A percentile compares a stretch with the other conserved stretches of the same genome.
phyloP scores from a whole-genome alignment of 2,329 filamentous ascomycete species.

The Huntiella decipiens region DNA sequence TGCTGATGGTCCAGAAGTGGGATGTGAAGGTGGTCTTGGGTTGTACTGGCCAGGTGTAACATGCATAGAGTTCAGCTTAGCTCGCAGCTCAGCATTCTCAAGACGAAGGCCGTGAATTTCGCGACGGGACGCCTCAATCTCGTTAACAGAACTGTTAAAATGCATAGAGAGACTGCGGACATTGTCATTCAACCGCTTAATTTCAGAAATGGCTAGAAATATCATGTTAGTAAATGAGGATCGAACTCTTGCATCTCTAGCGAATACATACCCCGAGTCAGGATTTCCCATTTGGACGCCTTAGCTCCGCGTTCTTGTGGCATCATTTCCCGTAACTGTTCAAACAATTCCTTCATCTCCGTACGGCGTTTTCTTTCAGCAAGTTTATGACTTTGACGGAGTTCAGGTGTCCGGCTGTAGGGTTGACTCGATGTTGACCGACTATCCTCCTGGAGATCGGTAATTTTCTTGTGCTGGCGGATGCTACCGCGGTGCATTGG shows the following conservation, averaged over 20 bases:
- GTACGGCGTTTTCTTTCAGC: conserved; percentile 68
- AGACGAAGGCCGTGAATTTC: conserved; percentile 28
- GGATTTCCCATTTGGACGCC: conserved; percentile 75
- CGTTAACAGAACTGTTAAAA: conserved; percentile 22
- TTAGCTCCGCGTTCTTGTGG: conserved; percentile 68
- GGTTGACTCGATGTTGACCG: conserved; percentile 40
- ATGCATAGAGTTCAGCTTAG: conserved; percentile 14
- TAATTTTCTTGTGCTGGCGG: conserved; percentile 48
- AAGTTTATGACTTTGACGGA: conserved; percentile 68
- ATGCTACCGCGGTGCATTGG: conserved; percentile 55
- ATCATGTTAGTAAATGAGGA: conserved; percentile 3
- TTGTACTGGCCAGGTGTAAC: conserved; percentile 9
- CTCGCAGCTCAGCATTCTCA: conserved; percentile 29
- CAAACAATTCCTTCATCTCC: conserved; percentile 78
- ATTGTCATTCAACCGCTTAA: conserved; percentile 33
- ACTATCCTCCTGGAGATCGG: conserved; percentile 40
- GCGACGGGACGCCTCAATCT: conserved; percentile 29
- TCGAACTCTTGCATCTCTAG: background rate
- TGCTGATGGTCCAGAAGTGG: conserved; percentile 15
- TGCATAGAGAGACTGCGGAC: conserved; percentile 29
- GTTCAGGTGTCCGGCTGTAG: conserved; percentile 65
- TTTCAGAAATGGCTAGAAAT: conserved; percentile 38
- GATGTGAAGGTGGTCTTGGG: conserved; percentile 1
- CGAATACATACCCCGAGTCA: conserved; percentile 52
- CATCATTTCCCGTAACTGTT: conserved; percentile 58